A percentile compares a stretch with the other conserved stretches of the same genome.
Conservation (phyloP, 208 protist species). For the Trypanosoma avium region DNA sequence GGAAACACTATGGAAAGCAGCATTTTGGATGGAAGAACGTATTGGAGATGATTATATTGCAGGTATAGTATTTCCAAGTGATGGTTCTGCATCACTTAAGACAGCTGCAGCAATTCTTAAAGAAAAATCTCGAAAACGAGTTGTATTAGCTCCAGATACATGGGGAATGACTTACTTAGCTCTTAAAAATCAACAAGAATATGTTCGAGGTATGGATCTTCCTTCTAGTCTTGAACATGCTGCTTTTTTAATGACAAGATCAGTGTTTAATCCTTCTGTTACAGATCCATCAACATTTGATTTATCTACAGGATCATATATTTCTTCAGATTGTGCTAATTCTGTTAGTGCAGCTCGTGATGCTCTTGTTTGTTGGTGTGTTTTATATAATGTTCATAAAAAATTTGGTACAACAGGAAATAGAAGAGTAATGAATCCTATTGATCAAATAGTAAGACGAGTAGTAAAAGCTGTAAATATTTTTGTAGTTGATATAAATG, state of each 20-base stretch:
- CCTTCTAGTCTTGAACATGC: conserved; percentile 81
- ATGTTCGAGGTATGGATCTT: conserved; percentile 71
- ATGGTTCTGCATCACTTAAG: conserved; percentile 46
- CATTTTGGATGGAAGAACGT: conserved; percentile 83
- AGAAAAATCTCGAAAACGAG: conserved; percentile 64
- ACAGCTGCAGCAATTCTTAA: conserved; percentile 37
- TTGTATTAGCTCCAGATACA: conserved; percentile 69
- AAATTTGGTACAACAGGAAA: conserved; percentile 87
- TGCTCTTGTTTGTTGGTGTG: conserved; percentile 70
- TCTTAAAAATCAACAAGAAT: conserved; percentile 79
- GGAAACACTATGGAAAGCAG: conserved; percentile 69
- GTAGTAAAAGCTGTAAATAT: conserved; percentile 90
- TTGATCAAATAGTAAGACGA: conserved; percentile 87
- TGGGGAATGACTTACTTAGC: conserved; percentile 85
- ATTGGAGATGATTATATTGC: conserved; percentile 86
- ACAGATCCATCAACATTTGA: conserved; percentile 62
- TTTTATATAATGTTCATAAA: conserved; percentile 82
- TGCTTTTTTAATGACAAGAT: conserved; percentile 59
- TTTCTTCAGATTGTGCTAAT: conserved; percentile 27
- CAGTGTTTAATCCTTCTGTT: conserved; percentile 41
- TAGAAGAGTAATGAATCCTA: conserved; percentile 78
- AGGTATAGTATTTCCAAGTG: conserved; percentile 72
- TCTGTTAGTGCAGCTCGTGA: conserved; percentile 42
- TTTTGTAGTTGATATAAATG: conserved; percentile 89
- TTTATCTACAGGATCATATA: conserved; percentile 39